Conservation (phyloP, 352 stramenopile species). For the Aphanomyces euteiches region DNA sequence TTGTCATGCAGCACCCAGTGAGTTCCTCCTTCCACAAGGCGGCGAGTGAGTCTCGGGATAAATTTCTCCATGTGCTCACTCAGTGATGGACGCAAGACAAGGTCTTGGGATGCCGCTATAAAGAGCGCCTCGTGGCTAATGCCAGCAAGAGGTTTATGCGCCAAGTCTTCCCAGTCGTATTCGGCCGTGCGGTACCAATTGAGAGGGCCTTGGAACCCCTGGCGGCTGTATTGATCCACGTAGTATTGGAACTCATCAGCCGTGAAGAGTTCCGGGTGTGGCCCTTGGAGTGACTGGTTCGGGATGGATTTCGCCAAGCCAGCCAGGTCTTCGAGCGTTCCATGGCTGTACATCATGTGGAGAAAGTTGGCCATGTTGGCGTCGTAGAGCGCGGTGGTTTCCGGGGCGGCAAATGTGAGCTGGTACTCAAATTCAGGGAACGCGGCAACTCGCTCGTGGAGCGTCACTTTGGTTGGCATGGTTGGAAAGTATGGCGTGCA, state of each 20-base stretch:
- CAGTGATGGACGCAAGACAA: constrained; percentile 46
- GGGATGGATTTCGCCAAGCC: background rate
- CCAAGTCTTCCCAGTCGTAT: constrained; percentile 45
- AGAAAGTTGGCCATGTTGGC: constrained; percentile 25
- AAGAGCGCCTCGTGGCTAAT: constrained; percentile 46
- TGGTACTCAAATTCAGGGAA: constrained; percentile 66
- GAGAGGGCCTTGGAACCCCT: constrained; percentile 39
- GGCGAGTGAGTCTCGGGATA: constrained; percentile 42
- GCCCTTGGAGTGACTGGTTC: constrained; percentile 6
- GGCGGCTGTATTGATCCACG: constrained; percentile 40
- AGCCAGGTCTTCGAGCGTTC: background rate
- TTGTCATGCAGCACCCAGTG: background rate
- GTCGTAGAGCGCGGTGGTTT: constrained; percentile 24
- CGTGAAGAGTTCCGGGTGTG: constrained; percentile 35
- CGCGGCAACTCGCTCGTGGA: constrained; percentile 47
- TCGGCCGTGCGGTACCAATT: constrained; percentile 44
- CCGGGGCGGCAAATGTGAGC: constrained; percentile 39
- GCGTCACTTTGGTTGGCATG: constrained; percentile 38
- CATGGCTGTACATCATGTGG: background rate
- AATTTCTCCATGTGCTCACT: constrained; percentile 41
- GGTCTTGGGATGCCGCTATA: constrained; percentile 42
- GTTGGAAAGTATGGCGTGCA: constrained; percentile 66
- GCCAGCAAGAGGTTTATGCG: constrained; percentile 1
- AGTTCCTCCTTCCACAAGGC: constrained; percentile 36
- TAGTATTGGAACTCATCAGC: constrained; percentile 52